Base-by-base conservation (phyloP, 2,329 filamentous ascomycete genomes). In the Dactylellina parvicollis region DNA sequence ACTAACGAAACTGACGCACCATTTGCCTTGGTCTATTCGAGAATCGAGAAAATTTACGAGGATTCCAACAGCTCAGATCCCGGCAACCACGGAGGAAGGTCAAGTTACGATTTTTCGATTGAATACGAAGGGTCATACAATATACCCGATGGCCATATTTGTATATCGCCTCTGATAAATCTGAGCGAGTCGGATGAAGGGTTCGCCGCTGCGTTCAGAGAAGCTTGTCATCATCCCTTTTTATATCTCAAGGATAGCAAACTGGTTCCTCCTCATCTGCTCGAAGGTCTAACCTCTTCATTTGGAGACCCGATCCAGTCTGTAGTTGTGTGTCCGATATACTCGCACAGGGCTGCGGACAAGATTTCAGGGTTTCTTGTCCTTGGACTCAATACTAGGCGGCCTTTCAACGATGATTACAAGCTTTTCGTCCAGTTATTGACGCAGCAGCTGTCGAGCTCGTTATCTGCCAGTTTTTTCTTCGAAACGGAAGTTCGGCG, bases 331-430 rank as follows among this genome's bases (percentile, higher is more conserved):
- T 64, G 59, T 24, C 67, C 67, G 4, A 60, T 72, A 18, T 57
- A 72, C 18, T 50, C 59, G 3, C 59, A 72, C 34, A 60, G 59
- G 22, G 54, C 46, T n/a, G 52, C 50, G 20, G 67, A 65, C 16
- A 52, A 64, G 20, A 65, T 65, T 18, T 59, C 92, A 0, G 92
- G 91, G 0, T 95, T 94, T 77, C 83, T 95, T 9, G 86, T 95
- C 1, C 84, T 95, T 79, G 92, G 91, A 3, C 83, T 91, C 5
- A 96, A 96, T 78, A 90, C 92, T 1, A 83, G 90, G 34, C 85
- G 91, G 54, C 91, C 90, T 0, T 94, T 91, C 77, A 90, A 95
- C 76, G 88, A 90, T 38, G 91, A 94, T 76, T 95, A 94, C 78
- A 86, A 75, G 28, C 83, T 94, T 0, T 94, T 94, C 77, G 84